Evolutionary conservation across 192 early-diverging fungal species (phyloP).

Genomic region (Coemansia sp.): DNA sequence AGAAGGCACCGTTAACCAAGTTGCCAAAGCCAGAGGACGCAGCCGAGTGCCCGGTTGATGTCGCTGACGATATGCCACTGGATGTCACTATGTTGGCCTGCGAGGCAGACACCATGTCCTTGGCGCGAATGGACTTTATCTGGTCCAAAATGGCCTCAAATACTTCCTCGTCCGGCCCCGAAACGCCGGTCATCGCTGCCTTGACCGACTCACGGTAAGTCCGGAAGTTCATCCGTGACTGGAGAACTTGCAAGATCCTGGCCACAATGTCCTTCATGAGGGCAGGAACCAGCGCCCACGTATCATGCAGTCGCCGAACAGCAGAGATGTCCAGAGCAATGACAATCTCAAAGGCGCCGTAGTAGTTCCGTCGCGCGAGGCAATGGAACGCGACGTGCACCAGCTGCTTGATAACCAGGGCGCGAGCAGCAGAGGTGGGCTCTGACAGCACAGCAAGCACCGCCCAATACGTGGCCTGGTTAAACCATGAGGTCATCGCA

Average conservation of each 20-base stretch:
- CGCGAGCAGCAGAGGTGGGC: constrained; percentile 44
- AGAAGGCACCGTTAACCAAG: constrained; percentile 46
- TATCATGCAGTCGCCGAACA: constrained; percentile 54
- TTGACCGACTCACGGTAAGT: constrained; percentile 56
- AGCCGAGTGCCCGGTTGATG: constrained; percentile 21
- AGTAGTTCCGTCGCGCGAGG: constrained; percentile 57
- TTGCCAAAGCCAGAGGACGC: constrained; percentile 38
- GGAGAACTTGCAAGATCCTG: constrained; percentile 44
- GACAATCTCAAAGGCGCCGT: constrained; percentile 58
- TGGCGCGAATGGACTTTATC: constrained; percentile 46
- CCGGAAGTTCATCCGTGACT: constrained; percentile 56
- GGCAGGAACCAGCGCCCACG: constrained; percentile 53
- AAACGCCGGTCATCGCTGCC: constrained; percentile 45
- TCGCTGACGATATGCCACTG: constrained; percentile 20
- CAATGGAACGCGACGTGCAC: constrained; percentile 59
- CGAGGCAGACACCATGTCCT: constrained; percentile 40
- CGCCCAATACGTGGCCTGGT: constrained; percentile 59
- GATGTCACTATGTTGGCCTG: constrained; percentile 25
- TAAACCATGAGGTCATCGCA: constrained; percentile 59
- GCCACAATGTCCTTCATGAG: constrained; percentile 52
- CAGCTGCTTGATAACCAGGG: constrained; percentile 52
- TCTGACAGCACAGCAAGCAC: constrained; percentile 52
- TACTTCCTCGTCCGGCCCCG: constrained; percentile 54
- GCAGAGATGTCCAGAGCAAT: constrained; percentile 57
- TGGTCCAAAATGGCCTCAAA: constrained; percentile 46